phyloP scores from a whole-genome alignment of 331 rosid genomes.

The Telfairia occidentalis region DNA sequence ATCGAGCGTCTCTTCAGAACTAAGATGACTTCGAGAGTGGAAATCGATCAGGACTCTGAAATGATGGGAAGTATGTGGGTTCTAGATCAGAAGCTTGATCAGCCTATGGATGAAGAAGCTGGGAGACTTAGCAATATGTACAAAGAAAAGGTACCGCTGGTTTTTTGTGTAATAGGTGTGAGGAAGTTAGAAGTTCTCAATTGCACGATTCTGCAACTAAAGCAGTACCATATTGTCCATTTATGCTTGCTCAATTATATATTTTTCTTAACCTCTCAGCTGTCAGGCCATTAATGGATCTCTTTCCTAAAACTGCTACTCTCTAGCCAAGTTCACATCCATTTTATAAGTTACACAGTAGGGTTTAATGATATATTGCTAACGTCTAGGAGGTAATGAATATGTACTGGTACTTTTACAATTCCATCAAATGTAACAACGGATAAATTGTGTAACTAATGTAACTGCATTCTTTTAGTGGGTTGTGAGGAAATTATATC shows the following conservation, averaged over 20 bases:
- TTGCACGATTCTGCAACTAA: neutral
- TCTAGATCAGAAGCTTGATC: constrained; percentile 91
- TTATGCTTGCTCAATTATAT: neutral
- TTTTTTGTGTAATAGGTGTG: neutral
- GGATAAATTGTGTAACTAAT: neutral
- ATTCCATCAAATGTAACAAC: neutral
- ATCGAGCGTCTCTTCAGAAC: constrained; percentile 13
- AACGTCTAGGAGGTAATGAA: neutral
- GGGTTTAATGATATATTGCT: neutral
- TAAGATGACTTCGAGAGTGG: constrained; percentile 52
- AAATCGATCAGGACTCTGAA: constrained; percentile 47
- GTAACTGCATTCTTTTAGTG: neutral
- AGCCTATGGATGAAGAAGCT: constrained; percentile 98
- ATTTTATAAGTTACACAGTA: neutral
- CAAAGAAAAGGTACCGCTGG: constrained; percentile 61
- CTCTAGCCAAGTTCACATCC: neutral
- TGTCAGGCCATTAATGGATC: neutral
- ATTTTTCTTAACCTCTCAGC: neutral
- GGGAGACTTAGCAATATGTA: constrained; percentile 86
- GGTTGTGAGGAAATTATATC: neutral
- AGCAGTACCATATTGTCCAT: neutral
- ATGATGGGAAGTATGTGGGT: constrained; percentile 94
- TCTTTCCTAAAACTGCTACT: neutral
- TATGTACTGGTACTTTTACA: neutral
- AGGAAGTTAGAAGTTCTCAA: neutral